These are phyloP conservation scores for carrot (Daucus carota) DNA, from an alignment of 129 eudicot species.

Conservation along the genomic window DH1_v3.0 NC_030384.2:44889001-44889500, in stretches of 20 bases:
- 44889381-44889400: too few relatives aligned
- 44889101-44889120: conserved; percentile 26
- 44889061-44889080: not conserved
- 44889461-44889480: conserved; percentile 38
- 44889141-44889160: conserved; percentile 35
- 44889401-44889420: too few relatives aligned
- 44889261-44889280: not conserved
- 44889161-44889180: conserved; percentile 39
- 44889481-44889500: conserved; percentile 27
- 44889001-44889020: conserved; percentile 36
- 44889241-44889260: conserved; percentile 29
- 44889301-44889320: not conserved
- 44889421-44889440: too few relatives aligned
- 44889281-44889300: not conserved
- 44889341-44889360: too few relatives aligned
- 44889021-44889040: not conserved
- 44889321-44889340: not conserved
- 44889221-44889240: conserved; percentile 37
- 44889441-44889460: conserved; percentile 38
- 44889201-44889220: conserved; percentile 43
- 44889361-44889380: too few relatives aligned
- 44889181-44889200: conserved; percentile 29
- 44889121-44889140: conserved; percentile 49
- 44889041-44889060: not conserved
- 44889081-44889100: not conserved